Conservation (phyloP, 2,329 filamentous ascomycete genomes). For the Claviceps digitariae region DNA sequence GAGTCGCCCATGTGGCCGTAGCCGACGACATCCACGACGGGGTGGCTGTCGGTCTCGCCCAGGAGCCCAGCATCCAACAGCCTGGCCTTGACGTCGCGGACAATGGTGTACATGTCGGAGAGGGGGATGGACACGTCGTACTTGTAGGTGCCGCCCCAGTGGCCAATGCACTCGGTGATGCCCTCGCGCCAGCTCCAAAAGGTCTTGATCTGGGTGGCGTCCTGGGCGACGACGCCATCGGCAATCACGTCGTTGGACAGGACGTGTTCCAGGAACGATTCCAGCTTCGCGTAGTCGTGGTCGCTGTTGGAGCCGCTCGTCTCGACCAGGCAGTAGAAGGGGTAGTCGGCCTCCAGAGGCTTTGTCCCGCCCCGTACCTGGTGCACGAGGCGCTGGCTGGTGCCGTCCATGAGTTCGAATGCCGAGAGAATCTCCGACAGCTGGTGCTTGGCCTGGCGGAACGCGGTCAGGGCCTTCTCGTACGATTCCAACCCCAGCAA, state of each 20-base stretch:
- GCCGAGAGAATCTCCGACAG: conserved; percentile 92
- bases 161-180: conserved; percentile 75
- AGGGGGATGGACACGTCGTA: conserved; percentile 95
- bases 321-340: conserved; percentile 94
- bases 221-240: conserved; percentile 84
- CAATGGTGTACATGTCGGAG: conserved; percentile 71
- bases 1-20: conserved; percentile 98
- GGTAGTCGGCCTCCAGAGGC: conserved; percentile 71
- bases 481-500: conserved; percentile 87
- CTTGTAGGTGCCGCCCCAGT: conserved; percentile 94
- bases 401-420: conserved; percentile 91
- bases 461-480: conserved; percentile 76
- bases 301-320: conserved; percentile 90
- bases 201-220: conserved; percentile 74
- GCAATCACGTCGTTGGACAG: conserved; percentile 76
- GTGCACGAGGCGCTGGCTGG: conserved; percentile 65
- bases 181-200: conserved; percentile 92
- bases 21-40: conserved; percentile 80
- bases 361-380: conserved; percentile 64
- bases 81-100: conserved; percentile 67
- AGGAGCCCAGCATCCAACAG: conserved; percentile 64
- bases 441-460: conserved; percentile 76
- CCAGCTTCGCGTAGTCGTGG: conserved; percentile 85
- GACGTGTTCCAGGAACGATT: conserved; percentile 79
- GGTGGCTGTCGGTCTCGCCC: conserved; percentile 59